Percentiles rank a stretch among this genome's conserved stretches.
Conservation (phyloP, 306 rosid species). For the Dalbergia cochinchinensis region DNA sequence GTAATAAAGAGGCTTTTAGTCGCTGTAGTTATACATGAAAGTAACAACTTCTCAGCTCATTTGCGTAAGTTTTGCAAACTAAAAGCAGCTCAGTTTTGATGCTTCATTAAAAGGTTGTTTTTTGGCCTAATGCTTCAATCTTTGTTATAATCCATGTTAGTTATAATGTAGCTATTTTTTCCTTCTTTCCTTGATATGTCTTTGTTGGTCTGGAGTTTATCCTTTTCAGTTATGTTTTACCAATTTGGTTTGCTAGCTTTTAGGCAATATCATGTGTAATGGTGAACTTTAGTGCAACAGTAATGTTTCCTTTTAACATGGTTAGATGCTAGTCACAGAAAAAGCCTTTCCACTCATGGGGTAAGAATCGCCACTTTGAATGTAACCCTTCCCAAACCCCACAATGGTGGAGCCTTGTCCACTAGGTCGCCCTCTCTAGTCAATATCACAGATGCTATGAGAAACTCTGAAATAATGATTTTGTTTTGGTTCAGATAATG, state of each 20-base stretch:
- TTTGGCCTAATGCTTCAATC: slow-evolving; percentile 15
- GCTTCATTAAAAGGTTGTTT: background rate
- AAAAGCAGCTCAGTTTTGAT: slow-evolving; percentile 23
- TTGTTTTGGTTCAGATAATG: slow-evolving; percentile 2
- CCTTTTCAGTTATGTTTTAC: slow-evolving; percentile 7
- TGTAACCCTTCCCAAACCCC: background rate
- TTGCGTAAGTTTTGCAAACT: slow-evolving; percentile 16
- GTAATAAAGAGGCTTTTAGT: background rate
- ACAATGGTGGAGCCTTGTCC: background rate
- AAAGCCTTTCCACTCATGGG: background rate
- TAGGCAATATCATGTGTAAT: background rate
- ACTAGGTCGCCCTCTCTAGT: slow-evolving; percentile 5
- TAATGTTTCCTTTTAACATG: slow-evolving; percentile 5
- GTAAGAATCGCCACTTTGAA: background rate
- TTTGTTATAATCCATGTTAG: slow-evolving; percentile 3
- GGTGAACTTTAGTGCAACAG: background rate
- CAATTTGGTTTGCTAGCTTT: background rate
- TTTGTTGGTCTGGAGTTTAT: slow-evolving; percentile 23
- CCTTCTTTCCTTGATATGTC: slow-evolving; percentile 14
- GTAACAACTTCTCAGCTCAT: slow-evolving; percentile 18
- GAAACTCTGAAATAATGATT: background rate
- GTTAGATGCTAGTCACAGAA: slow-evolving; percentile 19
- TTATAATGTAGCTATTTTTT: background rate
- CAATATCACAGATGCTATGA: background rate
- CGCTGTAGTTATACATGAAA: slow-evolving; percentile 11